phyloP scores from a whole-genome alignment of 495 filamentous ascomycete genomes.

The Platismatia glauca region DNA sequence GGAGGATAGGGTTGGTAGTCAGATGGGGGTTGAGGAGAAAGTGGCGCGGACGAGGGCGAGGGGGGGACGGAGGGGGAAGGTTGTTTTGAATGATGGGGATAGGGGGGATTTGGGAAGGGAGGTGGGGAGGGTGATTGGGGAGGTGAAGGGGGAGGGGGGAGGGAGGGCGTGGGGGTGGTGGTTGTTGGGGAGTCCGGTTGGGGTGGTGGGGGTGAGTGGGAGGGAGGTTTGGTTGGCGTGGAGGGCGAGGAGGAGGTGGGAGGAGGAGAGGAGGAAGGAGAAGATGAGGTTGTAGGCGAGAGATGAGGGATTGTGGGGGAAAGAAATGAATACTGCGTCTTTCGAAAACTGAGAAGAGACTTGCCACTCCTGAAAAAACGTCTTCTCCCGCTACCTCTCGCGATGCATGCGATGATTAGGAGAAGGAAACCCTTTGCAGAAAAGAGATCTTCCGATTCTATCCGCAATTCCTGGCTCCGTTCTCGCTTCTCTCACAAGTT shows the following conservation, averaged over 20 bases:
- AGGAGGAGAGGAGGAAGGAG: background rate
- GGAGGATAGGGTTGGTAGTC: constrained; percentile 67
- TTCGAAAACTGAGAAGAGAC: no score
- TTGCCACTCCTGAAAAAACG: background rate
- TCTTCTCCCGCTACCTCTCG: background rate
- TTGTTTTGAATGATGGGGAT: constrained; percentile 80
- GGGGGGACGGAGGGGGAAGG: constrained; percentile 46
- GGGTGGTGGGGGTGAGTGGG: constrained; percentile 58
- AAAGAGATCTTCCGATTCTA: background rate
- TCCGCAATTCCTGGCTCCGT: background rate
- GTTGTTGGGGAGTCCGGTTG: constrained; percentile 54
- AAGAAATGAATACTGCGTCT: no score
- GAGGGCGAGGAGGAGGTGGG: background rate
- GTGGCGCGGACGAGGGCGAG: constrained; percentile 52
- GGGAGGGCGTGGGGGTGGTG: constrained; percentile 58
- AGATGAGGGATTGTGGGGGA: background rate
- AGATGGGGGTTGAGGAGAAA: constrained; percentile 78
- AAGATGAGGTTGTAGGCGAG: constrained; percentile 5
- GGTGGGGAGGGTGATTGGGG: constrained; percentile 51
- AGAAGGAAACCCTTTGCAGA: background rate
- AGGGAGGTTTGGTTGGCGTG: background rate
- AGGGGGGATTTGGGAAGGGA: constrained; percentile 56
- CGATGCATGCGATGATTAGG: background rate
- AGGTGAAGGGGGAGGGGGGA: constrained; percentile 50
- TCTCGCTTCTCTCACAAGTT: background rate